Percentiles rank a stretch among this genome's conserved stretches.
Evolutionary conservation across 176 grass and related monocot genomes (phyloP).

Genomic region (Oryza nivara): DNA sequence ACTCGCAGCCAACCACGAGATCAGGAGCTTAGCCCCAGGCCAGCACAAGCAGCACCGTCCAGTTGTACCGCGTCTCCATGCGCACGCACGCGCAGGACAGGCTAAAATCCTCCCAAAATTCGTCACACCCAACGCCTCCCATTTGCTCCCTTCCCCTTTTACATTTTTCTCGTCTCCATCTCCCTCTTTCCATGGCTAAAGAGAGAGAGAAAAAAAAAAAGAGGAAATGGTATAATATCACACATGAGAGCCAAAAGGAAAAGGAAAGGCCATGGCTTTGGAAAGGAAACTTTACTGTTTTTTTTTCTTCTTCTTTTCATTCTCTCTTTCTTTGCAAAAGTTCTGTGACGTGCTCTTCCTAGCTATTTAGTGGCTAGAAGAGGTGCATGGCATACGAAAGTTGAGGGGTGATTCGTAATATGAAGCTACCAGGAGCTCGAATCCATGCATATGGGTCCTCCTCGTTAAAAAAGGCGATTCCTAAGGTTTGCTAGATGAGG

Average conservation of each 20-base stretch:
- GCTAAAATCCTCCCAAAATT: background rate
- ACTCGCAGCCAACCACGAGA: constrained; percentile 32
- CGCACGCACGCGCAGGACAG: background rate
- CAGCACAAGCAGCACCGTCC: constrained; percentile 5
- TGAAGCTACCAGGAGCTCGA: background rate
- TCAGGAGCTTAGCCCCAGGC: background rate
- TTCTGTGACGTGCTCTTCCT: constrained; percentile 13
- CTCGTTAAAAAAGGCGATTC: background rate
- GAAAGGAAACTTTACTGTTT: background rate
- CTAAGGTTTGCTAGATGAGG: background rate
- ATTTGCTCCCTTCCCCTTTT: background rate
- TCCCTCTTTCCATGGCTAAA: constrained; percentile 15
- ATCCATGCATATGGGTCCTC: background rate
- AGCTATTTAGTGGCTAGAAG: constrained; percentile 27
- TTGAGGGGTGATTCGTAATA: constrained; percentile 6
- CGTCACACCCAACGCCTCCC: background rate
- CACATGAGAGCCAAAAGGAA: background rate
- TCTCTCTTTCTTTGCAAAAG: constrained; percentile 14
- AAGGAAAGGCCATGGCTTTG: background rate
- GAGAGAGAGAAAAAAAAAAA: background rate
- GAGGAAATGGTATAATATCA: background rate
- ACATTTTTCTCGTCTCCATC: background rate
- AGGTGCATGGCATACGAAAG: background rate
- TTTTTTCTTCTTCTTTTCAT: background rate
- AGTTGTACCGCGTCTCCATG: background rate